Base-by-base conservation (phyloP, 2,329 filamentous ascomycete genomes). In the Fusarium nurragi region DNA sequence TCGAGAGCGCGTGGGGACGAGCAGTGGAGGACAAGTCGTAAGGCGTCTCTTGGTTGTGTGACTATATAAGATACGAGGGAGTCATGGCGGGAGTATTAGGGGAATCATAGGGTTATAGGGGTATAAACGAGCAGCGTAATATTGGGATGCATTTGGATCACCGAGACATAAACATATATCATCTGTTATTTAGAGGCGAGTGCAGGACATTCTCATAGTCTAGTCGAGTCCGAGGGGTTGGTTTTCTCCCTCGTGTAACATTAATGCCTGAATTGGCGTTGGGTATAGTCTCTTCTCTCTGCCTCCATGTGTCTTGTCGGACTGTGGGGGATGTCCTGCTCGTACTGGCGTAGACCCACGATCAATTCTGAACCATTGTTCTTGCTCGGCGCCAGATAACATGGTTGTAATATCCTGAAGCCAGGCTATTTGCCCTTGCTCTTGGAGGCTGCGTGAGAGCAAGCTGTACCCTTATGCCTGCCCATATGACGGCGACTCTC, bases 1-100 rank as follows among this genome's bases (percentile, higher is more conserved):
- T 92, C 69, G 89, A 93, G 75, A 86, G 80, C 67, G 89, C 88
- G 2, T 93, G 90, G 90, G 88, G 85, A 47, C 86, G 88, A 75
- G 90, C 90, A 16, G 60, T 71, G 10, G 74, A 75, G 44, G 66
- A 62, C n/a, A 70, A 70, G 39, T 64, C 65, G 57, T 75, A 57
- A 67, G 41, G 34, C 44, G 26, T 28, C 41, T 51, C 51, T 49
- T 54, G 41, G 37, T 39, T 37, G 39, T 61, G 47, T 40, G 68
- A 46, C 52, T 62, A 49, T 38, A 62, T 40, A 62, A 50, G 25
- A 58, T 57, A 68, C 54, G 43, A 22, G 19, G 54, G 59, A 52
- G 64, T 67, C 59, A 67, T 64, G 58, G 30, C 22, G 38, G 62
- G 57, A 49, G 45, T 47, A 21, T 50, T 25, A 58, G 22, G 38